Percentiles rank a stretch among this genome's conserved stretches.
phyloP scores from a whole-genome alignment of 805 yeast species.

The Komagataella phaffii region DNA sequence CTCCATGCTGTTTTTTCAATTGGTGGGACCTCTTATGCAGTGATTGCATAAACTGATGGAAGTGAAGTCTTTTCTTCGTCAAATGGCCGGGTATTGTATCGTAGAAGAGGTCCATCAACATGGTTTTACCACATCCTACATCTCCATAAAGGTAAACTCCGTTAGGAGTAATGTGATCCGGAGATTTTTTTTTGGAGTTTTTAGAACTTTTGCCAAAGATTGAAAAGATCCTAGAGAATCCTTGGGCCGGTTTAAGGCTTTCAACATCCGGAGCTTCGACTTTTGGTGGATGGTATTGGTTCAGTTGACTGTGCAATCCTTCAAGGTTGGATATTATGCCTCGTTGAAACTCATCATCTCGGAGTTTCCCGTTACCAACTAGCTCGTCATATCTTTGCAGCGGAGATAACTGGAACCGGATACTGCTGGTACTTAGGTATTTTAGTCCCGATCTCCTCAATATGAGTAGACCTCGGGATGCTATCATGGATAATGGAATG shows the following conservation, averaged over 20 bases:
- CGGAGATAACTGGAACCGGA: constrained; percentile 10
- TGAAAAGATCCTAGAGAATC: constrained; percentile 21
- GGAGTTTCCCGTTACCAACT: constrained; percentile 27
- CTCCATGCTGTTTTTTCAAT: constrained; percentile 50
- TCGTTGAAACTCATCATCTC: constrained; percentile 74
- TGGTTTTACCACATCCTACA: constrained; percentile 97
- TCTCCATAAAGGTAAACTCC: constrained; percentile 94
- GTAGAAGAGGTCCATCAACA: constrained; percentile 94
- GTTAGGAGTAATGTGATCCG: constrained; percentile 26
- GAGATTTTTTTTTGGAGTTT: constrained; percentile 1
- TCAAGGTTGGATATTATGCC: constrained; percentile 53
- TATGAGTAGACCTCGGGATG: neutral
- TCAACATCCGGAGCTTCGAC: constrained; percentile 38
- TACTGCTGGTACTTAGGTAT: neutral
- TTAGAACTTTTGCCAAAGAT: constrained; percentile 12
- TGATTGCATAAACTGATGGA: constrained; percentile 94
- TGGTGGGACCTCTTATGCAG: constrained; percentile 81
- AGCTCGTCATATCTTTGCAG: constrained; percentile 14
- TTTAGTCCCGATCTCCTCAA: neutral
- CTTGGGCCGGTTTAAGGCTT: constrained; percentile 35
- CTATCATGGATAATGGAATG: neutral
- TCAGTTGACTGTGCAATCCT: constrained; percentile 39
- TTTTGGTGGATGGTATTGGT: constrained; percentile 46
- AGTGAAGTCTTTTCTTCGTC: constrained; percentile 74
- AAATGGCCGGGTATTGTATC: constrained; percentile 67